Evolutionary conservation across 495 filamentous ascomycete genomes (phyloP).

Genomic region (Neurospora tetrasperma): DNA sequence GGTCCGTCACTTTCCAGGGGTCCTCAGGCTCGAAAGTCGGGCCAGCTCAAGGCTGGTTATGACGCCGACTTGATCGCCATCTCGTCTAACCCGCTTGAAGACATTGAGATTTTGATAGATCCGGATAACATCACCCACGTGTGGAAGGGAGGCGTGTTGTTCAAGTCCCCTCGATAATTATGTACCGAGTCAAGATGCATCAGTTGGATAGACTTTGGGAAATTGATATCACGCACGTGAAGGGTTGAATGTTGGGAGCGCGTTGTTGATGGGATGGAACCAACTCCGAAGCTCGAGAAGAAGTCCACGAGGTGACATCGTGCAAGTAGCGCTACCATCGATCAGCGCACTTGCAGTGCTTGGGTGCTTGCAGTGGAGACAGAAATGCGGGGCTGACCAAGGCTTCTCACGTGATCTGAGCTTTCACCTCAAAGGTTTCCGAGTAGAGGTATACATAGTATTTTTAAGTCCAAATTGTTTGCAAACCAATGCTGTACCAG

Average conservation of each 20-base stretch:
- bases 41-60: slow-evolving; percentile 37
- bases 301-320: neutral
- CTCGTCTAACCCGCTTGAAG: slow-evolving; percentile 32
- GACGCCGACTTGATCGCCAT: slow-evolving; percentile 42
- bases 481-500: neutral
- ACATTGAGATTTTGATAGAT: slow-evolving; percentile 33
- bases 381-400: neutral
- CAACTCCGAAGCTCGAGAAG: no score
- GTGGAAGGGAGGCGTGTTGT: slow-evolving; percentile 36
- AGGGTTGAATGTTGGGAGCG: neutral
- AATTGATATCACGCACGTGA: no score
- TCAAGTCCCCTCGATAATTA: slow-evolving; percentile 14
- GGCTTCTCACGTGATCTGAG: neutral
- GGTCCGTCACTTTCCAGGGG: slow-evolving; percentile 6
- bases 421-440: neutral
- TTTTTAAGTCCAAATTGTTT: neutral
- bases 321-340: neutral
- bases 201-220: no score
- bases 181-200: neutral
- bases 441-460: neutral
- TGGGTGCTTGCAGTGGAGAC: neutral
- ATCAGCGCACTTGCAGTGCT: neutral
- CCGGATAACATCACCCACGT: slow-evolving; percentile 34
- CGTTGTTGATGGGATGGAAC: no score
- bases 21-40: slow-evolving; percentile 34